Conservation (phyloP, 2,329 filamentous ascomycete genomes). For the Microcyclosporella mali region DNA sequence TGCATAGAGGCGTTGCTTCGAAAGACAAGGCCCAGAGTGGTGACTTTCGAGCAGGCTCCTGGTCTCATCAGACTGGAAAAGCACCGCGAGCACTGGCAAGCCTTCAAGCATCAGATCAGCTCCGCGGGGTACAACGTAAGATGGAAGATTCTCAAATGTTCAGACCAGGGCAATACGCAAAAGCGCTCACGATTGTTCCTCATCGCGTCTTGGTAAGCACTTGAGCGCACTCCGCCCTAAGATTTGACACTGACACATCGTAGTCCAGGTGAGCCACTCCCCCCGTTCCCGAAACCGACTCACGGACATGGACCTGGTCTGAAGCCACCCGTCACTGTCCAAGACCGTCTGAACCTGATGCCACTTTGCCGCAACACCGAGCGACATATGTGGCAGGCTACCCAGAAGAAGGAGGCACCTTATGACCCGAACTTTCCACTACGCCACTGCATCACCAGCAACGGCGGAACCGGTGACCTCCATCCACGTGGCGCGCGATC, state of each 20-base stretch:
- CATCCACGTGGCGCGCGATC: conserved; percentile 59
- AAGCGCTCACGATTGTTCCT: conserved; percentile 45
- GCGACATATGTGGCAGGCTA: conserved; percentile 11
- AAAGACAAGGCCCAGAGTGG: conserved; percentile 57
- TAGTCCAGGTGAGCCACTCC: conserved; percentile 66
- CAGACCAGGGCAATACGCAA: conserved; percentile 48
- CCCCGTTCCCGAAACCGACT: conserved; percentile 51
- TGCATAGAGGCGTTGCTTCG: conserved; percentile 46
- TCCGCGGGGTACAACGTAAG: conserved; percentile 61
- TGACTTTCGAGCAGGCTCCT: conserved; percentile 71
- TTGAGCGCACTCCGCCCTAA: conserved; percentile 3
- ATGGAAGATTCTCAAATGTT: conserved; percentile 55
- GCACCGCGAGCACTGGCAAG: too few relatives aligned
- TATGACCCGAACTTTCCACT: conserved; percentile 48
- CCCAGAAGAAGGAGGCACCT: conserved; percentile 10
- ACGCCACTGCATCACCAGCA: conserved; percentile 57
- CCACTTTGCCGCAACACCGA: not conserved
- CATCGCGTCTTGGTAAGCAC: conserved; percentile 49
- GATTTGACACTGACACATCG: conserved; percentile 21
- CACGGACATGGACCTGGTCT: conserved; percentile 25
- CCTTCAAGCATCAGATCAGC: conserved; percentile 59
- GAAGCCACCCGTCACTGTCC: conserved; percentile 37
- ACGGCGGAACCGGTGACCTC: conserved; percentile 54
- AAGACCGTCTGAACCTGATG: conserved; percentile 32
- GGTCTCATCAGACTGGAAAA: conserved; percentile 53